Conservation (phyloP, 495 filamentous ascomycete species). For the Aspergillus egyptiacus region DNA sequence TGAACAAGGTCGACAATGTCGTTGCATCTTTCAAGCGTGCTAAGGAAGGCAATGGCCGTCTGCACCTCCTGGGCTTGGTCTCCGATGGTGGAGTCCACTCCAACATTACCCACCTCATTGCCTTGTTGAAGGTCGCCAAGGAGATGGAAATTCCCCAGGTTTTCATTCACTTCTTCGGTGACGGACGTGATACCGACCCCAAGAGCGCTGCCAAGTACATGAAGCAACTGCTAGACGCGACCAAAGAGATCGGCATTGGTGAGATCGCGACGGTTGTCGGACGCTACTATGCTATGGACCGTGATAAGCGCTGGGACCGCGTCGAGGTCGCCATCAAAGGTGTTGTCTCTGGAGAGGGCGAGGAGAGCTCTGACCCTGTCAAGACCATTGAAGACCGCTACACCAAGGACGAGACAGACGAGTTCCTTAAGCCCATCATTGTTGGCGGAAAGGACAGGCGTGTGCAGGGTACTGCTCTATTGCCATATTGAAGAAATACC, state of each 20-base stretch:
- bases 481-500: too few relatives aligned
- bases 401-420: slow-evolving; percentile 80
- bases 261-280: slow-evolving; percentile 91
- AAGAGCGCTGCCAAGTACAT: slow-evolving; percentile 84
- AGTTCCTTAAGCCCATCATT: slow-evolving; percentile 98
- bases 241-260: slow-evolving; percentile 77
- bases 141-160: slow-evolving; percentile 79
- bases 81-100: slow-evolving; percentile 96
- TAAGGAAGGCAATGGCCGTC: slow-evolving; percentile 81
- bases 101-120: slow-evolving; percentile 88
- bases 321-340: slow-evolving; percentile 85
- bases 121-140: slow-evolving; percentile 81
- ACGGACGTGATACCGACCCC: slow-evolving; percentile 95
- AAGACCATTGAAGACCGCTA: slow-evolving; percentile 84
- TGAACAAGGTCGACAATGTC: slow-evolving; percentile 73
- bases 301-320: slow-evolving; percentile 98
- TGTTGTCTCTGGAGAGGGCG: slow-evolving; percentile 77
- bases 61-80: slow-evolving; percentile 85
- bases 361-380: slow-evolving; percentile 75
- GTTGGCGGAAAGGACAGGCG: slow-evolving; percentile 77
- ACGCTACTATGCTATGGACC: slow-evolving; percentile 98
- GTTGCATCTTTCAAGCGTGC: slow-evolving; percentile 71
- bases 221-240: slow-evolving; percentile 70
- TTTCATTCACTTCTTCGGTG: slow-evolving; percentile 98
- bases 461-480: slow-evolving; percentile 61